These are phyloP conservation scores for Dioscorea zingiberensis DNA, from an alignment of 106 monocot genomes.

Conservation along the genomic window DNA sequence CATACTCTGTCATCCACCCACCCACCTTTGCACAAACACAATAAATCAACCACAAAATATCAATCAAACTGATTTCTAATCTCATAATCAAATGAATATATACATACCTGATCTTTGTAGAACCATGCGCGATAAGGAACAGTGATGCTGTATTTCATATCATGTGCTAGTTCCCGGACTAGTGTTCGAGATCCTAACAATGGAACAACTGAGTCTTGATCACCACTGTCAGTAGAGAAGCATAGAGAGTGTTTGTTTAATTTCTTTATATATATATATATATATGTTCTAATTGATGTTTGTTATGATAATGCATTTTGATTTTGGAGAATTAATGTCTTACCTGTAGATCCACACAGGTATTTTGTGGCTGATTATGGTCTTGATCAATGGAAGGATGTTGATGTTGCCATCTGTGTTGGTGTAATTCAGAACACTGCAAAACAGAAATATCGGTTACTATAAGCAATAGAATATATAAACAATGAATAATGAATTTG, in stretches of 20 bases:
- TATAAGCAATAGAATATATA: neutral
- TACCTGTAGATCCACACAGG: conserved; percentile 81
- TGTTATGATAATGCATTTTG: neutral
- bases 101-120: conserved; percentile 71
- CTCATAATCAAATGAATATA: no score
- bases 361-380: conserved; percentile 41
- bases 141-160: conserved; percentile 41
- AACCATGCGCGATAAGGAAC: conserved; percentile 86
- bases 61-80: no score
- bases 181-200: conserved; percentile 75
- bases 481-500: neutral
- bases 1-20: conserved; percentile 81
- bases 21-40: conserved; percentile 41
- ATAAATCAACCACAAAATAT: neutral
- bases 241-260: neutral
- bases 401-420: conserved; percentile 43
- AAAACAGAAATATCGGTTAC: neutral
- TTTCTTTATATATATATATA: neutral
- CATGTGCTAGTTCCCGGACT: conserved; percentile 72
- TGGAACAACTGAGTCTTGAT: conserved; percentile 93
- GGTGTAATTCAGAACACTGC: conserved; percentile 63
- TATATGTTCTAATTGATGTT: neutral
- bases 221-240: conserved; percentile 59
- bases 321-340: neutral
- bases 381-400: conserved; percentile 62